These are phyloP conservation scores for Nicotiana undulata DNA, from an alignment of 257 asterid species.

Conservation along the genomic window DNA sequence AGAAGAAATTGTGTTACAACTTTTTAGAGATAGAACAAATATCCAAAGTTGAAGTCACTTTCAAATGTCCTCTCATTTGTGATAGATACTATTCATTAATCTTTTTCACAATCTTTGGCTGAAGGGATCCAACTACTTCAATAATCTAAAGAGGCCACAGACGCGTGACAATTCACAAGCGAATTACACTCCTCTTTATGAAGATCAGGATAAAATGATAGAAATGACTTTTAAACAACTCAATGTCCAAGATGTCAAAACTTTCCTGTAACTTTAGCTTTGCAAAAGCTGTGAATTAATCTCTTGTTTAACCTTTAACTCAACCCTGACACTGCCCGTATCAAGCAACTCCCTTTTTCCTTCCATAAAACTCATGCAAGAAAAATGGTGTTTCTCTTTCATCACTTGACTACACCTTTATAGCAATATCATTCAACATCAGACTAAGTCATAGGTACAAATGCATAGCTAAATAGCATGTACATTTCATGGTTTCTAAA, in stretches of 20 bases:
- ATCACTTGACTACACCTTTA: background rate
- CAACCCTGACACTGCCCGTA: background rate
- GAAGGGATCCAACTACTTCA: background rate
- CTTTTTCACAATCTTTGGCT: background rate
- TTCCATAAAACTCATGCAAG: background rate
- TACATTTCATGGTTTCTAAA: background rate
- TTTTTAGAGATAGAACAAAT: background rate
- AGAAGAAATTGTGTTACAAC: background rate
- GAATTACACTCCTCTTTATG: background rate
- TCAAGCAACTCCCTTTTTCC: background rate
- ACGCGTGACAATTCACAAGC: background rate
- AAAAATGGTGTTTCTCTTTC: background rate
- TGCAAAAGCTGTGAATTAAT: background rate
- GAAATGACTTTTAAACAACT: background rate
- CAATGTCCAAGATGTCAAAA: background rate
- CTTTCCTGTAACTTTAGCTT: background rate
- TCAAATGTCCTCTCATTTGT: background rate
- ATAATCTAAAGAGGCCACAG: conserved; percentile 2
- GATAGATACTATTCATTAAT: background rate
- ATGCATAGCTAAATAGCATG: background rate
- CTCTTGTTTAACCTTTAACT: background rate
- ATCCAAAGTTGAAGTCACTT: background rate
- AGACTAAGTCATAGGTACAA: background rate
- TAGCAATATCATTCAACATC: background rate
- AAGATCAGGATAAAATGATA: background rate